A percentile compares a stretch with the other conserved stretches of the same genome.
Conservation (phyloP, 2,329 filamentous ascomycete genomes). For the Fusarium chaquense region DNA sequence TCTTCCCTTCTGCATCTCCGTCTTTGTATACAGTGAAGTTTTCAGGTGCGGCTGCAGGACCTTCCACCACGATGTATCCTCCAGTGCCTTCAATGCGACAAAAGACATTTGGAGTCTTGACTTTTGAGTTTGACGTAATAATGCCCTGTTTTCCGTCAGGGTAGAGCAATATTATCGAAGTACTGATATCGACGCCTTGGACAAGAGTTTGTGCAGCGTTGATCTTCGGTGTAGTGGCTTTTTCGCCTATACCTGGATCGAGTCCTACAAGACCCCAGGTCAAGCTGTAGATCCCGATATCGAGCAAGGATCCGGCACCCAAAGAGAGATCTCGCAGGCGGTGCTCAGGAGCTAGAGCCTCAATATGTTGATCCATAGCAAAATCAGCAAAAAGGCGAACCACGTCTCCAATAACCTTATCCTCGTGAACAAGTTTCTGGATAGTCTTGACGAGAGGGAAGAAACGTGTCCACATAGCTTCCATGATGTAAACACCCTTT, state of each 20-base stretch:
- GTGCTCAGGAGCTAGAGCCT: conserved; percentile 47
- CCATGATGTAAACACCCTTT: conserved; percentile 59
- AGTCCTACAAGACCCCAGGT: conserved; percentile 56
- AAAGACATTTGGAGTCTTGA: conserved; percentile 46
- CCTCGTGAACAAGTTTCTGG: conserved; percentile 53
- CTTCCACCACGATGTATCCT: conserved; percentile 55
- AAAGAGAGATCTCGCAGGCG: conserved; percentile 54
- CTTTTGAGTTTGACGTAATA: conserved; percentile 54
- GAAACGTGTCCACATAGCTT: conserved; percentile 61
- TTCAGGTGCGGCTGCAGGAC: conserved; percentile 49
- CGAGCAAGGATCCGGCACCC: conserved; percentile 58
- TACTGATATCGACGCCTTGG: conserved; percentile 52
- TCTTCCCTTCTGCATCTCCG: conserved; percentile 46
- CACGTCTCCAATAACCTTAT: conserved; percentile 56
- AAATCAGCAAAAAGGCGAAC: conserved; percentile 57
- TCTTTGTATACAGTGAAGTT: conserved; percentile 53
- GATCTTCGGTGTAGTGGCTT: conserved; percentile 51
- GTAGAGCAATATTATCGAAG: conserved; percentile 56
- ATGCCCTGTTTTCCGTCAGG: conserved; percentile 56
- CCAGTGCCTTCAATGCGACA: conserved; percentile 57
- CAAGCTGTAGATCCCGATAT: conserved; percentile 59
- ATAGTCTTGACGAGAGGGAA: conserved; percentile 55
- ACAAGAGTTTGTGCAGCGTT: conserved; percentile 53
- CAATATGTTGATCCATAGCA: conserved; percentile 53
- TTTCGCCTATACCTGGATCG: conserved; percentile 47